Conservation (phyloP, 2,329 filamentous ascomycete genomes). For the Onygenales sp. region DNA sequence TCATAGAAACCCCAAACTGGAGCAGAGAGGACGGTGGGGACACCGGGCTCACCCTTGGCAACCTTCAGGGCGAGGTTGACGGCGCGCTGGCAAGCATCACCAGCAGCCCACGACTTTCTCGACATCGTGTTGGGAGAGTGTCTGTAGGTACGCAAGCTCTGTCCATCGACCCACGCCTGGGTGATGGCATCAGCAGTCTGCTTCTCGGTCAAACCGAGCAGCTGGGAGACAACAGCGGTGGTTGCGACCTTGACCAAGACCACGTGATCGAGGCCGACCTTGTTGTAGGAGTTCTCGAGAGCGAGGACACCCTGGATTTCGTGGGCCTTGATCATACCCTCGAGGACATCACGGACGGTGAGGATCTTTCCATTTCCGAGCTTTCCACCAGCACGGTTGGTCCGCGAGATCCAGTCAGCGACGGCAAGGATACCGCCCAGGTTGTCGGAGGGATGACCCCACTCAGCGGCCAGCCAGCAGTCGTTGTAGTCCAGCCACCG, state of each 20-base stretch:
- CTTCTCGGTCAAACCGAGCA: constrained; percentile 80
- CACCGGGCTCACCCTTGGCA: constrained; percentile 77
- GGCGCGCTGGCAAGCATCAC: constrained; percentile 92
- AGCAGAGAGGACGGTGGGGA: constrained; percentile 86
- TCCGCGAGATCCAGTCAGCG: constrained; percentile 94
- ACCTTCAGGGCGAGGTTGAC: constrained; percentile 89
- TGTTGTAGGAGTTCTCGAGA: constrained; percentile 97
- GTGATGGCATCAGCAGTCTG: constrained; percentile 94
- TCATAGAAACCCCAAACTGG: constrained; percentile 98
- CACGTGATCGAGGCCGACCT: constrained; percentile 95
- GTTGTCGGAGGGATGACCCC: constrained; percentile 98
- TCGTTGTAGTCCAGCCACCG: constrained; percentile 99
- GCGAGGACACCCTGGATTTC: constrained; percentile 97
- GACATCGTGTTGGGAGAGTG: constrained; percentile 99
- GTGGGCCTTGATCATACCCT: constrained; percentile 98
- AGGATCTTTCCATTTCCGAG: constrained; percentile 65
- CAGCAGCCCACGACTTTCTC: constrained; percentile 96
- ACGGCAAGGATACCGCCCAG: constrained; percentile 92
- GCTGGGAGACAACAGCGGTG: constrained; percentile 85
- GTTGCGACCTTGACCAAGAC: constrained; percentile 96
- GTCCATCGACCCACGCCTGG: constrained; percentile 95
- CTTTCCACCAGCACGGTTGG: constrained; percentile 76
- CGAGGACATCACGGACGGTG: constrained; percentile 81
- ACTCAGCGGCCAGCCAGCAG: constrained; percentile 98
- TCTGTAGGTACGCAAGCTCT: constrained; percentile 91